A percentile compares a stretch with the other conserved stretches of the same genome.
Conservation (phyloP, 495 filamentous ascomycete genomes). For the Xylaria acuta region DNA sequence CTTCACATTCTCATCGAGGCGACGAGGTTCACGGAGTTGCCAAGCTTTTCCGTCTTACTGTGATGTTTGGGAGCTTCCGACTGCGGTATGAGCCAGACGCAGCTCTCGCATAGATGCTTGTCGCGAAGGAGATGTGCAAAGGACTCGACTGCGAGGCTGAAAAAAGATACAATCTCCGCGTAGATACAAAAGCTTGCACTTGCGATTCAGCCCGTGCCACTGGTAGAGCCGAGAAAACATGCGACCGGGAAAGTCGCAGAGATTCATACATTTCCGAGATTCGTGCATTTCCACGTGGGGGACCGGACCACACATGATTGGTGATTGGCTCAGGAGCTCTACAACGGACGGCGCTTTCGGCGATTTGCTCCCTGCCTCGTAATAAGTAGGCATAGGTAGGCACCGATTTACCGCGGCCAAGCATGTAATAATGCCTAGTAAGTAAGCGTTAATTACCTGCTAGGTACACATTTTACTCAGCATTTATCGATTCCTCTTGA, state of each 20-base stretch:
- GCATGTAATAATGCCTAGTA: background rate
- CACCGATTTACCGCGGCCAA: background rate
- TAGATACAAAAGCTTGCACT: constrained; percentile 2
- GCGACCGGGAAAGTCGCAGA: background rate
- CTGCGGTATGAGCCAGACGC: constrained; percentile 17
- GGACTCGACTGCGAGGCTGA: constrained; percentile 11
- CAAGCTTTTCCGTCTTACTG: constrained; percentile 20
- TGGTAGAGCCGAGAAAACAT: background rate
- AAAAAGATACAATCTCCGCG: background rate
- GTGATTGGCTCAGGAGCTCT: background rate
- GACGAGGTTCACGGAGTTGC: constrained; percentile 1
- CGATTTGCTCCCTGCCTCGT: background rate
- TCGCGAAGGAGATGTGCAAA: background rate
- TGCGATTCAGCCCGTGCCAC: background rate
- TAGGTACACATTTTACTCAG: background rate
- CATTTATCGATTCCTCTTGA: background rate
- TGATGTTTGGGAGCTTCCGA: constrained; percentile 17
- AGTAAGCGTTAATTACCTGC: too few species aligned
- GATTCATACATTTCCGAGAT: background rate
- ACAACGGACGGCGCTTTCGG: background rate
- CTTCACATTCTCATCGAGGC: constrained; percentile 4
- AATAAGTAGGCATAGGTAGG: background rate
- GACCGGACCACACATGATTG: background rate
- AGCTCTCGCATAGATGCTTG: constrained; percentile 19
- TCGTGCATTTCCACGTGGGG: constrained; percentile 23